Conservation (phyloP, 441 rosid genomes). For the Corymbia calophylla region DNA sequence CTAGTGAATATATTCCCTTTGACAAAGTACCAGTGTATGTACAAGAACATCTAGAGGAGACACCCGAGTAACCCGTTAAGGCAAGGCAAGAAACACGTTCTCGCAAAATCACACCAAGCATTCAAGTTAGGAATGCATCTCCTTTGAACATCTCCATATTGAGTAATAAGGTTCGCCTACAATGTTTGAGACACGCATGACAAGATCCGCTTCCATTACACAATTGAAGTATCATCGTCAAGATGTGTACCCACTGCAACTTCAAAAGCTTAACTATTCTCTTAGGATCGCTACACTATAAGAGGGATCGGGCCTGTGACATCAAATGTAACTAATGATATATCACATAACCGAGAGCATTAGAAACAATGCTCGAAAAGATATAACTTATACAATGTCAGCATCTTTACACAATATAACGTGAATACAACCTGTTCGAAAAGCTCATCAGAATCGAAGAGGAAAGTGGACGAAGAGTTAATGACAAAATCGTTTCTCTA, state of each 20-base stretch:
- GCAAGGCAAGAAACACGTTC: no score
- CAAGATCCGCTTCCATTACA: not conserved
- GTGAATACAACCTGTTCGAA: not conserved
- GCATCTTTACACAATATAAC: not conserved
- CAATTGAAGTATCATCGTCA: not conserved
- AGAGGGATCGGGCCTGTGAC: not conserved
- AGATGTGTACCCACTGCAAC: not conserved
- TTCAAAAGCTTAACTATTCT: not conserved
- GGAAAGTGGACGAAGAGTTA: not conserved
- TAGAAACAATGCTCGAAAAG: not conserved
- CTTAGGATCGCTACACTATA: not conserved
- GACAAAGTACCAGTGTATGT: no score
- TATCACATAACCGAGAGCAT: not conserved
- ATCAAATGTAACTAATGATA: not conserved
- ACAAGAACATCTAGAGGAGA: no score
- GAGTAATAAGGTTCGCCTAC: not conserved
- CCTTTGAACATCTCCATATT: no score
- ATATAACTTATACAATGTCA: not conserved
- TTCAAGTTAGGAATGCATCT: no score
- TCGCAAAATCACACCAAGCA: no score
- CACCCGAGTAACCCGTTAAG: no score
- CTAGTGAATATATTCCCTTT: no score
- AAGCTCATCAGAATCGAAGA: not conserved
- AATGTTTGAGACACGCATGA: not conserved
- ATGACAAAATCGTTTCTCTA: constrained; percentile 52